These are phyloP conservation scores for Oryza rufipogon DNA, from an alignment of 176 grass and related monocot genomes.

Conservation along the genomic window DNA sequence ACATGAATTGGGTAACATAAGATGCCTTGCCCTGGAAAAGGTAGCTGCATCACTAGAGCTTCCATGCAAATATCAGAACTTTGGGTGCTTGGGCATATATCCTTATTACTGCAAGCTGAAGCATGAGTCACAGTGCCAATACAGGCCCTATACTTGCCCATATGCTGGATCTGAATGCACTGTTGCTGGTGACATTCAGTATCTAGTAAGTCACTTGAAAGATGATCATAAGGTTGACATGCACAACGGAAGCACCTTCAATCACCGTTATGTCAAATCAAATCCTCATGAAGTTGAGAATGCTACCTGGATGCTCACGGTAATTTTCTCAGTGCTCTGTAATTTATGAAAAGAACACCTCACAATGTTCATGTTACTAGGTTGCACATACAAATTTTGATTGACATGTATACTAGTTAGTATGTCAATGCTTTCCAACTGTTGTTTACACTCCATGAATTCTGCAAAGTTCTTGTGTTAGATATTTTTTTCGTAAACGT, in stretches of 20 bases:
- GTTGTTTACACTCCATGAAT: background rate
- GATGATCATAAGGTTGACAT: conserved; percentile 99
- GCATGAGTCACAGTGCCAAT: conserved; percentile 88
- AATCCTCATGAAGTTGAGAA: conserved; percentile 96
- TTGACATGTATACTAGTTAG: background rate
- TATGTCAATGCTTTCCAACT: background rate
- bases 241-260: conserved; percentile 92
- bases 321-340: conserved; percentile 32
- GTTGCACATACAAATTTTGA: background rate
- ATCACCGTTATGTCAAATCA: conserved; percentile 92
- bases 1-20: conserved; percentile 92
- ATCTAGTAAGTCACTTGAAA: conserved; percentile 83
- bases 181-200: conserved; percentile 76
- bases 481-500: background rate
- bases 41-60: conserved; percentile 84
- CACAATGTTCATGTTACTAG: background rate
- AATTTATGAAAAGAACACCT: background rate
- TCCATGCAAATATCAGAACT: conserved; percentile 94
- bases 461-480: background rate
- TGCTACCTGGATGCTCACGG: conserved; percentile 98
- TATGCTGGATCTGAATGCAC: conserved; percentile 96
- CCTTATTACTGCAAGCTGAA: conserved; percentile 98
- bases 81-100: conserved; percentile 82
- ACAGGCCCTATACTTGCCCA: conserved; percentile 81
- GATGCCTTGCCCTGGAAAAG: conserved; percentile 91